Percentiles rank a stretch among this genome's conserved stretches.
Evolutionary conservation across 2,329 filamentous ascomycete genomes (phyloP).

Genomic region (Parascedosporium putredinis): DNA sequence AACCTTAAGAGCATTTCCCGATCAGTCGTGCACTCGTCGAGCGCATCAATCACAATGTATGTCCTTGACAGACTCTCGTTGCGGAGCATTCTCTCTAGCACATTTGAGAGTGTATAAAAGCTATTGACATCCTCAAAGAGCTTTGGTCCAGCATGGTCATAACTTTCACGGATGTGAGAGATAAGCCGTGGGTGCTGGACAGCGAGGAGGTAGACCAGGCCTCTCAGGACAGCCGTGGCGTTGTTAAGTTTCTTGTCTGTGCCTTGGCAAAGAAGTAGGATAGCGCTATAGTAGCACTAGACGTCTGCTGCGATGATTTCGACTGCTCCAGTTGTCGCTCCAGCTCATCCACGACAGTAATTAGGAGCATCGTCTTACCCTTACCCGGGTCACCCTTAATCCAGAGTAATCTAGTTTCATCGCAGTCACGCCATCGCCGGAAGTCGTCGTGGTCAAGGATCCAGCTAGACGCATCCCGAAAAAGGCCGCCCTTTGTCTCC

Average conservation of each 20-base stretch:
- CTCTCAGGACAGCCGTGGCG: conserved; percentile 27
- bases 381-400: conserved; percentile 25
- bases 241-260: conserved; percentile 25
- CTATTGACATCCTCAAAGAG: conserved; percentile 29
- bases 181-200: conserved; percentile 21
- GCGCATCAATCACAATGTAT: conserved; percentile 32
- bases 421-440: conserved; percentile 15
- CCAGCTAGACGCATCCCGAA: no score
- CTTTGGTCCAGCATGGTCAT: conserved; percentile 20
- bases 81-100: conserved; percentile 28
- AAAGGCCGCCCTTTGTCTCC: no score
- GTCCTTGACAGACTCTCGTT: conserved; percentile 19
- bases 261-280: conserved; percentile 33
- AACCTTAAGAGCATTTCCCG: conserved; percentile 23
- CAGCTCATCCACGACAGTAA: conserved; percentile 18
- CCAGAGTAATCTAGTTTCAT: conserved; percentile 19
- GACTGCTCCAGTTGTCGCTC: neutral
- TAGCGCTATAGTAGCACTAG: neutral
- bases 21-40: conserved; percentile 30
- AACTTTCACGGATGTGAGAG: conserved; percentile 22
- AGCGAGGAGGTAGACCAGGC: conserved; percentile 30
- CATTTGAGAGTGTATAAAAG: conserved; percentile 23
- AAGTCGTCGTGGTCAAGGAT: conserved; percentile 20
- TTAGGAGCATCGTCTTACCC: conserved; percentile 26
- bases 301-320: neutral